Conservation (phyloP, 148 eudicot genomes). For the Arctostaphylos glauca region DNA sequence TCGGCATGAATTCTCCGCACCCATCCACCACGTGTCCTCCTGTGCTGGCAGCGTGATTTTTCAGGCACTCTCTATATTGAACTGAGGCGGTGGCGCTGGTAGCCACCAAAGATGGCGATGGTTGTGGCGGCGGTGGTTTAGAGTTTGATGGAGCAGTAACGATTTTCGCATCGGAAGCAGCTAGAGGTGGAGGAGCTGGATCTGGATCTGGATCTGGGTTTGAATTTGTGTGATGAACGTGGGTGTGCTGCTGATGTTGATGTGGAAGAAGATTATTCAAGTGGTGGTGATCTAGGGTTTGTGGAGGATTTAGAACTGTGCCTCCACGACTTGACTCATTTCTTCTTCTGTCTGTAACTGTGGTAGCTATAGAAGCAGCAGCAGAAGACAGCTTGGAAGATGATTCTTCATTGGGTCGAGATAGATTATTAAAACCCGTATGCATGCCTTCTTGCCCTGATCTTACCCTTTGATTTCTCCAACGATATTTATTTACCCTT, state of each 20-base stretch:
- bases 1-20: constrained; percentile 89
- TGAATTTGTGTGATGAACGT: not conserved
- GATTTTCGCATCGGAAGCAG: constrained; percentile 1
- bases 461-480: constrained; percentile 13
- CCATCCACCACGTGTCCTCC: constrained; percentile 81
- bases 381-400: constrained; percentile 13
- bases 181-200: constrained; percentile 11
- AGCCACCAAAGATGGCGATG: not conserved
- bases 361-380: not conserved
- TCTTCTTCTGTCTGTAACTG: constrained; percentile 14
- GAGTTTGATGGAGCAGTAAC: constrained; percentile 13
- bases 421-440: constrained; percentile 12
- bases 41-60: constrained; percentile 70
- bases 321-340: constrained; percentile 9
- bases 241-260: not conserved
- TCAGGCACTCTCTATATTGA: constrained; percentile 60
- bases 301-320: constrained; percentile 21
- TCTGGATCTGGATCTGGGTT: constrained; percentile 15
- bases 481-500: too few species aligned
- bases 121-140: not conserved
- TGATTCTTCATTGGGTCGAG: constrained; percentile 18
- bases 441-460: constrained; percentile 18
- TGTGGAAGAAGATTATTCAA: not conserved
- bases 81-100: not conserved
- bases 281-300: constrained; percentile 27